Evolutionary conservation across 805 yeast genomes (phyloP).

Genomic region (Starmera pachycereana): DNA sequence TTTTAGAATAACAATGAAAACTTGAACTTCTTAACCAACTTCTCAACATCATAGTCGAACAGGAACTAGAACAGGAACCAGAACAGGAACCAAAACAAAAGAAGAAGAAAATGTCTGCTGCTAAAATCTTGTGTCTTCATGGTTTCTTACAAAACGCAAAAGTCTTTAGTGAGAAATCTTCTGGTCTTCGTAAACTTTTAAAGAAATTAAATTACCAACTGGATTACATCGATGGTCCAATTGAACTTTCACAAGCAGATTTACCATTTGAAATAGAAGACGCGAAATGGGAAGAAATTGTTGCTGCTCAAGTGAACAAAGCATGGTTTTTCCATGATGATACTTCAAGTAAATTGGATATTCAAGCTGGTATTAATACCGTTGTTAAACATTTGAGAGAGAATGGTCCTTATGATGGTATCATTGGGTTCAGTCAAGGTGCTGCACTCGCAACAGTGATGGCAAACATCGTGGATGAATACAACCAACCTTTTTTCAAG

Average conservation of each 20-base stretch:
- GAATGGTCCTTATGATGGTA: constrained; percentile 80
- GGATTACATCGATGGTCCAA: constrained; percentile 74
- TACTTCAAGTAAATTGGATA: constrained; percentile 33
- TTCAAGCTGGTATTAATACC: constrained; percentile 40
- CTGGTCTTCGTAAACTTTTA: constrained; percentile 76
- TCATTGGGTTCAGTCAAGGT: constrained; percentile 91
- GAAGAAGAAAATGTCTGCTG: not conserved
- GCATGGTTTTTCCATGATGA: constrained; percentile 73
- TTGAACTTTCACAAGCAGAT: constrained; percentile 52
- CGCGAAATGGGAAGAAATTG: constrained; percentile 37
- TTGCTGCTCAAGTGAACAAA: constrained; percentile 33
- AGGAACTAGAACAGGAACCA: too few species aligned
- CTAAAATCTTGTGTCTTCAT: constrained; percentile 72
- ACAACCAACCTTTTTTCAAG: constrained; percentile 33
- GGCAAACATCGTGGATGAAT: constrained; percentile 44
- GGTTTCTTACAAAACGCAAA: constrained; percentile 85
- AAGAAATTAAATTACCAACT: constrained; percentile 56
- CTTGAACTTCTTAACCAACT: too few species aligned
- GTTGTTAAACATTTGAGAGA: constrained; percentile 41
- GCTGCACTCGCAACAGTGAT: constrained; percentile 77
- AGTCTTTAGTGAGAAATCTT: constrained; percentile 77
- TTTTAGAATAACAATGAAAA: too few species aligned
- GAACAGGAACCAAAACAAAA: too few species aligned
- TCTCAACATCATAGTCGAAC: too few species aligned
- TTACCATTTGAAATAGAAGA: constrained; percentile 60